Conservation (phyloP, 768 basidiomycete genomes). For the Dioszegia hungarica region DNA sequence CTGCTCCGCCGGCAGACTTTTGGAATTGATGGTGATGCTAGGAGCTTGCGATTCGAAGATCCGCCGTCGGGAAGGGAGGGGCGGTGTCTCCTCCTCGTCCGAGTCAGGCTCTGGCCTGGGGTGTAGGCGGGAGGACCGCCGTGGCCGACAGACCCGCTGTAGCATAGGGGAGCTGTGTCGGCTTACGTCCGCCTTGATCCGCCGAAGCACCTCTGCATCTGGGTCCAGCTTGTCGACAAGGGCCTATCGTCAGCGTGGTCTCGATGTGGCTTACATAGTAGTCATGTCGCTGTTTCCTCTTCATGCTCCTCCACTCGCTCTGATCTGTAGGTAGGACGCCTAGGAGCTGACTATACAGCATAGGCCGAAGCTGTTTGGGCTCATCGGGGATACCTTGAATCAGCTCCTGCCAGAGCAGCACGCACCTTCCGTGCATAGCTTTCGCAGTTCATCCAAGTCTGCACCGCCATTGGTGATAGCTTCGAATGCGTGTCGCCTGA, state of each 20-base stretch:
- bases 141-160: background rate
- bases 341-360: conserved; percentile 38
- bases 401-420: background rate
- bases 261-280: conserved; percentile 27
- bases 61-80: background rate
- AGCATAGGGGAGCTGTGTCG: background rate
- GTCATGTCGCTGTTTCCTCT: conserved; percentile 10
- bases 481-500: conserved; percentile 1
- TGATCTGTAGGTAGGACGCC: conserved; percentile 29
- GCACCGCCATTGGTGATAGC: background rate
- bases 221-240: background rate
- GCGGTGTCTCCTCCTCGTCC: background rate
- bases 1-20: no score
- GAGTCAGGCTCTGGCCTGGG: background rate
- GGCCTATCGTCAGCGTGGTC: background rate
- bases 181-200: conserved; percentile 1
- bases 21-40: no score
- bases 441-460: conserved; percentile 32
- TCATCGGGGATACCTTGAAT: conserved; percentile 38
- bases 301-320: conserved; percentile 23
- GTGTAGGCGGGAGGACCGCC: background rate
- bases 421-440: conserved; percentile 38
- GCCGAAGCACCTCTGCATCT: background rate
- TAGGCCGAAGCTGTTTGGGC: conserved; percentile 42
- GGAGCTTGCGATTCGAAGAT: no score